phyloP scores from a whole-genome alignment of 2,329 filamentous ascomycete genomes.

The Conoideocrella luteorostrata region DNA sequence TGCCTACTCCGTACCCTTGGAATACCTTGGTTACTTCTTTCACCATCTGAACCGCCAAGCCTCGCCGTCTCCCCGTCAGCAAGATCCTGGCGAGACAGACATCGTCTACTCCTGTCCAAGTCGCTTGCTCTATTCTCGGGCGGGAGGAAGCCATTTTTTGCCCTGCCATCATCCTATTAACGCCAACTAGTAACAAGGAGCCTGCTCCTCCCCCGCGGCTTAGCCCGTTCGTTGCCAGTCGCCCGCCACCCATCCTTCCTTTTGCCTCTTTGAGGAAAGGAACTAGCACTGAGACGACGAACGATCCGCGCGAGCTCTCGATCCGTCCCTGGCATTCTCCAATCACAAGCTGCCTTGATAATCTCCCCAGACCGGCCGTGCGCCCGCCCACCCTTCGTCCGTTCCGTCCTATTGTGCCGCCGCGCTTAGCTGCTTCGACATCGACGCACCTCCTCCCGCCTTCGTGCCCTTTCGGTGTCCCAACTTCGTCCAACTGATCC shows the following conservation, averaged over 20 bases:
- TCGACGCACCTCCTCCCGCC: background rate
- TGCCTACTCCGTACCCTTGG: no score
- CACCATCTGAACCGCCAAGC: no score
- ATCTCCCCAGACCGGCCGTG: conserved; percentile 3
- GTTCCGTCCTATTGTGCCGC: no score
- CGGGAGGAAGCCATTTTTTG: background rate
- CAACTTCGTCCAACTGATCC: background rate
- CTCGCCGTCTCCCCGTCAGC: no score
- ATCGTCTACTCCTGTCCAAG: no score
- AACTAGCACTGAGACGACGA: background rate
- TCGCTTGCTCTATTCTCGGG: background rate
- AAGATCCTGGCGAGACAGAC: no score
- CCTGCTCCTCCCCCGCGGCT: background rate
- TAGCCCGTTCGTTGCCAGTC: background rate
- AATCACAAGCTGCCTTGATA: conserved; percentile 6
- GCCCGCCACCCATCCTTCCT: no score
- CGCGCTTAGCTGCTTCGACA: conserved; percentile 6
- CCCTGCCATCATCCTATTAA: no score
- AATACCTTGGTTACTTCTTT: no score
- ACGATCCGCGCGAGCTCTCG: conserved; percentile 2
- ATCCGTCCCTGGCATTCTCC: conserved; percentile 3
- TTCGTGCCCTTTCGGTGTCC: background rate
- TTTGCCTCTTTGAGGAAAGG: background rate
- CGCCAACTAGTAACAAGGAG: background rate
- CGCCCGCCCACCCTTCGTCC: conserved; percentile 1